Evolutionary conservation across 176 grass and related monocot species (phyloP).

Genomic region (Oryza rufipogon): DNA sequence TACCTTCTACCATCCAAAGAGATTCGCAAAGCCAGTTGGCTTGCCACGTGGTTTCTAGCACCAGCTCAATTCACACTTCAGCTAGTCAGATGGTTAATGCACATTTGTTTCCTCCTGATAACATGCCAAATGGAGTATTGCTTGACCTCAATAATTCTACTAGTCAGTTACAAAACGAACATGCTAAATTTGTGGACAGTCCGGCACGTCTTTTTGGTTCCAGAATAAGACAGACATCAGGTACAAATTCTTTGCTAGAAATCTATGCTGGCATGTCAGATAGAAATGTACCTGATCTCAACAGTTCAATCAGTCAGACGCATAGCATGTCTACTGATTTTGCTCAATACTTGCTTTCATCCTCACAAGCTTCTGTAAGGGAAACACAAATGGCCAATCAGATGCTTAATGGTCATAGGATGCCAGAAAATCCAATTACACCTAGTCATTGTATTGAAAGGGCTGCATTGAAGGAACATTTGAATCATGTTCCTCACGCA

Average conservation of each 20-base stretch:
- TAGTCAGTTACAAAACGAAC: constrained; percentile 30
- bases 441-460: constrained; percentile 42
- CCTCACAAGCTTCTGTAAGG: constrained; percentile 34
- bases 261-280: constrained; percentile 7
- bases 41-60: constrained; percentile 16
- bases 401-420: constrained; percentile 32
- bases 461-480: constrained; percentile 29
- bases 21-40: constrained; percentile 29
- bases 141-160: constrained; percentile 60
- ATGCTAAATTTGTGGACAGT: constrained; percentile 28
- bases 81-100: constrained; percentile 17
- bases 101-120: constrained; percentile 23
- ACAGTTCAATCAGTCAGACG: constrained; percentile 25
- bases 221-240: constrained; percentile 30
- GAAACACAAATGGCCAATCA: constrained; percentile 29
- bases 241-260: constrained; percentile 34
- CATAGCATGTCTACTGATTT: constrained; percentile 40
- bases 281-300: constrained; percentile 40
- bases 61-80: constrained; percentile 17
- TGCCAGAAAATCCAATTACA: constrained; percentile 38
- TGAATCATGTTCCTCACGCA: constrained; percentile 21
- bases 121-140: constrained; percentile 34
- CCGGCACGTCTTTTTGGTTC: constrained; percentile 19
- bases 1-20: constrained; percentile 32
- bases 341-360: constrained; percentile 34